Conservation (phyloP, 345 rosid species). For the Mercurialis annua region DNA sequence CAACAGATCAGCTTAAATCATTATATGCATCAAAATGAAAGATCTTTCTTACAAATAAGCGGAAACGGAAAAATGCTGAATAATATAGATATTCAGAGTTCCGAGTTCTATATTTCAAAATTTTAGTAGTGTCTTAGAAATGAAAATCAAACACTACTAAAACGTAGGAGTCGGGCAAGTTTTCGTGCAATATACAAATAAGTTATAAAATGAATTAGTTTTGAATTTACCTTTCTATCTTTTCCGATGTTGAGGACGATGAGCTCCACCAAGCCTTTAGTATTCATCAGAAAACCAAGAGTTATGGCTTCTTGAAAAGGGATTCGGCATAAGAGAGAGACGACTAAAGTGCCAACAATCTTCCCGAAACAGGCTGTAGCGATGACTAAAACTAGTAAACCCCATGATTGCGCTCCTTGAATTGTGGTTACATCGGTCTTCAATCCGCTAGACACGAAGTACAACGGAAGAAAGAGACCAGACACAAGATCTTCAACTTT, state of each 20-base stretch:
- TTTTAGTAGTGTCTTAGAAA: too few species aligned
- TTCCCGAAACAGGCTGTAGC: constrained; percentile 68
- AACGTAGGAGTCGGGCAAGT: too few species aligned
- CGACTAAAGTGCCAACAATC: constrained; percentile 53
- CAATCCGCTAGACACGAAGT: constrained; percentile 78
- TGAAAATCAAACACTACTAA: too few species aligned
- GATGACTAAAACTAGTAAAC: constrained; percentile 59
- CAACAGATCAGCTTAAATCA: not conserved
- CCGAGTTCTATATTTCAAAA: too few species aligned
- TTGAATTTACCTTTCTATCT: constrained; percentile 53
- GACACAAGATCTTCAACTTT: constrained; percentile 79
- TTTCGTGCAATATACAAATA: too few species aligned
- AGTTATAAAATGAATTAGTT: too few species aligned
- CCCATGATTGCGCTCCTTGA: constrained; percentile 64
- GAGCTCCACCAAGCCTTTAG: constrained; percentile 84
- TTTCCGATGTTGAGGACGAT: constrained; percentile 82
- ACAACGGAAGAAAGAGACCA: constrained; percentile 67
- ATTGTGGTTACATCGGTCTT: constrained; percentile 69
- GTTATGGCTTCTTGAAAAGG: constrained; percentile 53
- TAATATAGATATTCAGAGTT: too few species aligned
- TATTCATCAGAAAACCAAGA: constrained; percentile 73
- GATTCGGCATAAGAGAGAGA: constrained; percentile 48
- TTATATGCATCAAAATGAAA: not conserved
- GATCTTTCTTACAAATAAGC: not conserved
- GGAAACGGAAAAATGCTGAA: not conserved